Evolutionary conservation across 768 basidiomycete species (phyloP), one percentile per base, ranked within the genome.

Genomic region (Boletus rubropictus): DNA sequence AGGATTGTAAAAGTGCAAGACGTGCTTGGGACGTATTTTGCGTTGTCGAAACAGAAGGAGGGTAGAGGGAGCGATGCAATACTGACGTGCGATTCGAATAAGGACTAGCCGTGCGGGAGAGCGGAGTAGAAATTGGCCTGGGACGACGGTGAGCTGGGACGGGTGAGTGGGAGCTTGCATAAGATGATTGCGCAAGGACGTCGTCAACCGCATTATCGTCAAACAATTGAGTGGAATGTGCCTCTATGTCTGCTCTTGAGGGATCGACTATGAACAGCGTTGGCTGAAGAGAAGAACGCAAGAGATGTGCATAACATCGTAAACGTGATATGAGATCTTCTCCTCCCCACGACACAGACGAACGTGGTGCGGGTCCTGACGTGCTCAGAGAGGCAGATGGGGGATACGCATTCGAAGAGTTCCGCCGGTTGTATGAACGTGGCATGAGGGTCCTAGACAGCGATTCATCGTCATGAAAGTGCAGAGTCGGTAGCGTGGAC

Each of bases 391-490:
- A 75, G 14, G 77, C 75, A 1, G 84, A 78, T 42, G 86, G 75
- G 12, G 76, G 84, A 55, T 87, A 89, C 11, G 80, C 70, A 17
- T 72, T 78, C 3, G 74, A 66, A 42, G 69, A 69, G 48, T 59
- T 65, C 27, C 54, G 65, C 42, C 54, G 62, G 43, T 52, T 63
- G 58, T 58, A 75, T 27, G 44, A 11, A 58, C 48, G 81, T 53
- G 61, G 60, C 10, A 65, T 60, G 43, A 80, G 65, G 3, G 78
- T 78, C 62, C 82, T 81, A 4, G 92, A 93, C 27, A 79, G 79
- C 0, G 92, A 94, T 65, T 97, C 94, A 57, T 98, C 94, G 61
- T 98, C 96, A 65, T 98, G 96, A 66, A 98, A 98, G 66, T 93
- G 82, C 3, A 99, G 77, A 1, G 88, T 90, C 0, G 93, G 90